Evolutionary conservation across 2,329 filamentous ascomycete genomes (phyloP).

Genomic region (Xylariales sp.): DNA sequence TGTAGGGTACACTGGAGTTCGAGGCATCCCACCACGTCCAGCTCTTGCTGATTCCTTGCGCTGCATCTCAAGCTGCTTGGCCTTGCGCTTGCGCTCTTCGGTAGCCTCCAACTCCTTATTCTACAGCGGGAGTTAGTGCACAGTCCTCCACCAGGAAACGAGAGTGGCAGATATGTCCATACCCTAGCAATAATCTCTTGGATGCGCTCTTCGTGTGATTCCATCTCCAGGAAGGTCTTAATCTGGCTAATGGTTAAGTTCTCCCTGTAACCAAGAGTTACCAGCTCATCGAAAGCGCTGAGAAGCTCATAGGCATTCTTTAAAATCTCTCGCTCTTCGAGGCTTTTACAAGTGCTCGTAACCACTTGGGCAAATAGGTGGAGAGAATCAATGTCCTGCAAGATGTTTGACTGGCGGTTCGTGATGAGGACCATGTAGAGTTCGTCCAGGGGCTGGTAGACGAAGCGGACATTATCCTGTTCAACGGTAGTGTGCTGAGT

Average conservation of each 20-base stretch:
- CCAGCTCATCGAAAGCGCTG: conserved; percentile 94
- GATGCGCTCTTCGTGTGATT: conserved; percentile 97
- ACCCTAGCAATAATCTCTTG: conserved; percentile 95
- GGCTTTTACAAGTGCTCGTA: conserved; percentile 88
- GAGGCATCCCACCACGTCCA: conserved; percentile 61
- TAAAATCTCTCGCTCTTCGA: conserved; percentile 93
- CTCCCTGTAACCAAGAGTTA: conserved; percentile 92
- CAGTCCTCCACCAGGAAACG: neutral
- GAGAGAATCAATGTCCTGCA: conserved; percentile 97
- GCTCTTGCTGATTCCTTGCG: conserved; percentile 89
- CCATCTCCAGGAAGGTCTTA: conserved; percentile 99
- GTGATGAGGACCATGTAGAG: conserved; percentile 99
- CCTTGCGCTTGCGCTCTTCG: conserved; percentile 96
- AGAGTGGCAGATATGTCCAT: conserved; percentile 25
- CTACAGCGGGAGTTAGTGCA: conserved; percentile 36
- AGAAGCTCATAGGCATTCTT: conserved; percentile 95
- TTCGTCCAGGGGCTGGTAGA: conserved; percentile 98
- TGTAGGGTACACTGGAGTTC: conserved; percentile 79
- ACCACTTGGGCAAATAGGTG: conserved; percentile 98
- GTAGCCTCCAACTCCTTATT: conserved; percentile 99
- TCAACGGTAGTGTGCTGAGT: conserved; percentile 98
- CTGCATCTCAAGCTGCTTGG: conserved; percentile 98
- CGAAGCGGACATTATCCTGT: conserved; percentile 98
- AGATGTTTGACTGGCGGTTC: conserved; percentile 98
- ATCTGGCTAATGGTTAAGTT: conserved; percentile 96